Evolutionary conservation across 1,284 basidiomycete species (phyloP).

Genomic region (Rhodotorula sp.): DNA sequence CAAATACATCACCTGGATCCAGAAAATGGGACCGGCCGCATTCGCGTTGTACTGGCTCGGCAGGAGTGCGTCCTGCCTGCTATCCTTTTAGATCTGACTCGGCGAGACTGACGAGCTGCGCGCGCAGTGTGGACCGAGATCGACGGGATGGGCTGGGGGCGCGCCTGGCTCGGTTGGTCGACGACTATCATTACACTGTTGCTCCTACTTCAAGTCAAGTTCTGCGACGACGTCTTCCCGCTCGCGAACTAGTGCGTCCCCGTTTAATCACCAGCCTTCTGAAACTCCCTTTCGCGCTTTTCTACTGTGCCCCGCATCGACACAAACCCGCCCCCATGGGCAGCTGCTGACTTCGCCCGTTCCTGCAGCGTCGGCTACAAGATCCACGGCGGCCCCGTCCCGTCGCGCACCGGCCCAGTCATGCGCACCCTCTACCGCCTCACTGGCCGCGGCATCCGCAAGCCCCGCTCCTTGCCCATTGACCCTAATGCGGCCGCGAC

Average conservation of each 20-base stretch:
- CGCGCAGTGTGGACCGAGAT: conserved; percentile 29
- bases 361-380: conserved; percentile 6
- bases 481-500: too few relatives aligned
- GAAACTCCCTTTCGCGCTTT: too few relatives aligned
- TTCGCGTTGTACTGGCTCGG: conserved; percentile 33
- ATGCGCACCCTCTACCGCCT: not conserved
- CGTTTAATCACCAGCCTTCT: too few relatives aligned
- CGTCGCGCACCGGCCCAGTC: conserved; percentile 9
- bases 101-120: not conserved
- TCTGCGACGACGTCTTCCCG: conserved; percentile 20
- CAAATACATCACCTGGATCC: conserved; percentile 20
- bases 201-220: conserved; percentile 14
- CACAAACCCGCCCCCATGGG: too few relatives aligned
- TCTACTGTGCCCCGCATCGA: too few relatives aligned
- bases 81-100: rapidly evolving
- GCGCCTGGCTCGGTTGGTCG: conserved; percentile 17
- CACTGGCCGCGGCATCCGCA: too few relatives aligned
- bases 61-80: conserved; percentile 11
- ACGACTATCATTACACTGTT: conserved; percentile 14
- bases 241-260: conserved; percentile 8
- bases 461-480: too few relatives aligned
- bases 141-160: conserved; percentile 11
- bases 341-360: too few relatives aligned
- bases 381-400: conserved; percentile 2
- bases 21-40: conserved; percentile 23